These are phyloP conservation scores for Russula emetica DNA, from an alignment of 768 basidiomycete genomes.

Conservation along the genomic window DNA sequence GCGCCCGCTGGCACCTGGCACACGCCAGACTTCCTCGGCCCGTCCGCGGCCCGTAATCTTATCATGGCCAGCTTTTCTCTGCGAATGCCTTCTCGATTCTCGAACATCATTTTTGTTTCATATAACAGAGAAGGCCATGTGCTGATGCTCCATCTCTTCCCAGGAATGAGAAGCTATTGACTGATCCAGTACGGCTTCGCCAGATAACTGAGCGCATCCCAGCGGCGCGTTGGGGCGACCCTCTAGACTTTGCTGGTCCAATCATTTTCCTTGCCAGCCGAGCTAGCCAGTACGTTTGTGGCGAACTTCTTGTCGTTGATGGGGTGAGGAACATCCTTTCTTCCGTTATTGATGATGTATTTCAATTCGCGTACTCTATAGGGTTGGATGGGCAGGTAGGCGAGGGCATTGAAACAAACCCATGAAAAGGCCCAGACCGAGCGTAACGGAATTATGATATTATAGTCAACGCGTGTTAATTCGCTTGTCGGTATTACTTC, in stretches of 20 bases:
- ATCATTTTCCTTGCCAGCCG: slow-evolving; percentile 60
- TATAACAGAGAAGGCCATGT: slow-evolving; percentile 14
- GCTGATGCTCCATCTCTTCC: slow-evolving; percentile 18
- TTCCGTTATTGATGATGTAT: slow-evolving; percentile 11
- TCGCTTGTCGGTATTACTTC: slow-evolving; percentile 19
- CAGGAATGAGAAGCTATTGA: slow-evolving; percentile 63
- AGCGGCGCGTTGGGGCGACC: slow-evolving; percentile 61
- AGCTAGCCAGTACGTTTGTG: slow-evolving; percentile 65
- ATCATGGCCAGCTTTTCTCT: slow-evolving; percentile 2
- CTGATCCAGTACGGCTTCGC: slow-evolving; percentile 53
- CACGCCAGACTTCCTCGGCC: slow-evolving; percentile 19
- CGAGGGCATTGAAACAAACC: slow-evolving; percentile 5
- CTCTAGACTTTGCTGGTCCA: slow-evolving; percentile 63
- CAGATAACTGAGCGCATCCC: slow-evolving; percentile 73
- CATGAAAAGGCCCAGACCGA: slow-evolving; percentile 7
- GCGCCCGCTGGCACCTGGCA: neutral
- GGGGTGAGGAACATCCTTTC: slow-evolving; percentile 46
- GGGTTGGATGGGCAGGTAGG: slow-evolving; percentile 34
- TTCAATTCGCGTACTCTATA: slow-evolving; percentile 11
- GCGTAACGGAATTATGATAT: slow-evolving; percentile 18
- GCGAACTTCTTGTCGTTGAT: slow-evolving; percentile 63
- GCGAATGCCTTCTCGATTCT: neutral
- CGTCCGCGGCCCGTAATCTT: slow-evolving; percentile 26
- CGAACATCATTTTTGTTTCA: slow-evolving; percentile 17
- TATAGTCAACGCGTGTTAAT: slow-evolving; percentile 15